A percentile compares a stretch with the other conserved stretches of the same genome.
Evolutionary conservation across 2,329 filamentous ascomycete species (phyloP).

Genomic region (Microcyclosporella mali): DNA sequence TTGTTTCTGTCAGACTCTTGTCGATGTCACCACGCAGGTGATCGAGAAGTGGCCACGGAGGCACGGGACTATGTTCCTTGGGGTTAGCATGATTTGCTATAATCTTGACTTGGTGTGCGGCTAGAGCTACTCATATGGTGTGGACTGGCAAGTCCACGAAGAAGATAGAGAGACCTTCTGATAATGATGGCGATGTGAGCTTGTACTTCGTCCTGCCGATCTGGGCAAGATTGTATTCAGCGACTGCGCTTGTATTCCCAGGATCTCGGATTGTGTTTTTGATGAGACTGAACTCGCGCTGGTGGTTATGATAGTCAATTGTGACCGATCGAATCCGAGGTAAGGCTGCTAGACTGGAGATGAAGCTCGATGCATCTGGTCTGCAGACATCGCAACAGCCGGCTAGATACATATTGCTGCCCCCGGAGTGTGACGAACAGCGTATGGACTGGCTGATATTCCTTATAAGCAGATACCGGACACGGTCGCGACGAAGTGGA

Average conservation of each 20-base stretch:
- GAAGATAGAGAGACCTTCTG: conserved; percentile 3
- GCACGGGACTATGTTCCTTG: neutral
- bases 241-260: conserved; percentile 6
- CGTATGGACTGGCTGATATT: conserved; percentile 17
- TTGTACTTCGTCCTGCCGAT: conserved; percentile 8
- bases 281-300: conserved; percentile 15
- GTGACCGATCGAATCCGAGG: conserved; percentile 11
- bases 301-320: conserved; percentile 13
- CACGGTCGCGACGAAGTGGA: conserved; percentile 13
- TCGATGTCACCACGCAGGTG: conserved; percentile 10
- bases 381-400: conserved; percentile 17
- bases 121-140: conserved; percentile 5
- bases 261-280: conserved; percentile 11
- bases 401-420: conserved; percentile 12
- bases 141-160: conserved; percentile 8
- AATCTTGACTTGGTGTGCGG: neutral
- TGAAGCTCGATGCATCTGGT: conserved; percentile 13
- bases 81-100: neutral
- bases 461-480: conserved; percentile 12
- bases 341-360: conserved; percentile 7
- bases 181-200: conserved; percentile 6
- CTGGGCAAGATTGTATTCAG: conserved; percentile 5
- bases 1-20: conserved; percentile 12
- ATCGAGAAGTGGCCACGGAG: conserved; percentile 4
- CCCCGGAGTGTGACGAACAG: conserved; percentile 15